Conservation (phyloP, 768 basidiomycete genomes). For the Leccinum sublutescens region DNA sequence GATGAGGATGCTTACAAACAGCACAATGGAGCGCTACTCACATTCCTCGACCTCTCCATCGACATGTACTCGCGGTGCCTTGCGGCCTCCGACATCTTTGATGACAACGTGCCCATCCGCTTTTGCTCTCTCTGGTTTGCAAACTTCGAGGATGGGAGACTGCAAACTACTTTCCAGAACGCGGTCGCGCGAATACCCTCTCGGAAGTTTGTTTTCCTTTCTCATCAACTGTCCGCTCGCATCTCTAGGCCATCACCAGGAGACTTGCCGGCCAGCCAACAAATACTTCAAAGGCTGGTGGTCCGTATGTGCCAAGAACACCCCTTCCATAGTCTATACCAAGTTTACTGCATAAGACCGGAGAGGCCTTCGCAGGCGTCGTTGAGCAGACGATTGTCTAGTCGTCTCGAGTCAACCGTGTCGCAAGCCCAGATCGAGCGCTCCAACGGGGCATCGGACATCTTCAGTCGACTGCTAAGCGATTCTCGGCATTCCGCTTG, state of each 20-base stretch:
- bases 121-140: conserved; percentile 92
- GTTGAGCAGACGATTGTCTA: conserved; percentile 43
- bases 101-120: conserved; percentile 76
- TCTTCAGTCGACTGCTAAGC: conserved; percentile 54
- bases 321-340: conserved; percentile 91
- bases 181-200: conserved; percentile 70
- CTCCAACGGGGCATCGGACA: conserved; percentile 57
- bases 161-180: conserved; percentile 41
- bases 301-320: conserved; percentile 83
- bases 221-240: conserved; percentile 93
- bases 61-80: conserved; percentile 85
- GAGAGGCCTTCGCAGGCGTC: conserved; percentile 26
- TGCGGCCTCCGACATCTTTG: conserved; percentile 62
- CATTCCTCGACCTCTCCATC: conserved; percentile 73
- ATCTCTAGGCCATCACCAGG: conserved; percentile 48
- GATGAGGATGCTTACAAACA: conserved; percentile 49
- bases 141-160: conserved; percentile 63
- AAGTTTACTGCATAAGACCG: conserved; percentile 72
- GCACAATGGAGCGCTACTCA: conserved; percentile 44
- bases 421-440: conserved; percentile 50
- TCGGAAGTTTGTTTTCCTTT: conserved; percentile 85
- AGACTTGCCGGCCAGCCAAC: conserved; percentile 43
- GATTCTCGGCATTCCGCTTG: conserved; percentile 40
- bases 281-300: conserved; percentile 61
- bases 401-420: conserved; percentile 40